These are phyloP conservation scores for Ustilago cynodontis DNA, from an alignment of 1,284 basidiomycete genomes.

Conservation along the genomic window DNA sequence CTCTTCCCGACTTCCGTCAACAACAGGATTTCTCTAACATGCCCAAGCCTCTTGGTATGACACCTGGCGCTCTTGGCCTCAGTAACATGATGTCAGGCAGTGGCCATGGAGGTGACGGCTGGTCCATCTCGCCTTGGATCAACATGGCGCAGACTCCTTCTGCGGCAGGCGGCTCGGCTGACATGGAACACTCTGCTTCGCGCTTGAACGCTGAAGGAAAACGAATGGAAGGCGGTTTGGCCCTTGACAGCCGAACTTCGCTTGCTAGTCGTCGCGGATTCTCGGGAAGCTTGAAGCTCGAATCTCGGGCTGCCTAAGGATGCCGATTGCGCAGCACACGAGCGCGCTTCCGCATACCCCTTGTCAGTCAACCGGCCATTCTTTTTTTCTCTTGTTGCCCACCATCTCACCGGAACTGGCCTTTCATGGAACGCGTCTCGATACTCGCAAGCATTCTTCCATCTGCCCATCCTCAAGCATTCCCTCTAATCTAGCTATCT, in stretches of 20 bases:
- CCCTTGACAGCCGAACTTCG: conserved; percentile 26
- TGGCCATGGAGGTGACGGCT: conserved; percentile 35
- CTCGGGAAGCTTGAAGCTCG: conserved; percentile 42
- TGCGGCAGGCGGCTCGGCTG: conserved; percentile 10
- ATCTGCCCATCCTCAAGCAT: conserved; percentile 10
- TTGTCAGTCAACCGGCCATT: neutral
- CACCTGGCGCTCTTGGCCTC: conserved; percentile 39
- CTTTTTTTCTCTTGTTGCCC: neutral
- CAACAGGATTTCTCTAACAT: conserved; percentile 24
- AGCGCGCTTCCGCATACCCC: neutral
- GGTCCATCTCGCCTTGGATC: conserved; percentile 57
- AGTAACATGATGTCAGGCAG: conserved; percentile 19
- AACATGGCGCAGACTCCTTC: conserved; percentile 33
- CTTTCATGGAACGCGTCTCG: conserved; percentile 18
- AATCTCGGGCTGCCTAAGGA: conserved; percentile 15
- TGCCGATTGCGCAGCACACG: conserved; percentile 1
- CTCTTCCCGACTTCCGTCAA: conserved; percentile 31
- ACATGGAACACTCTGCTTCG: conserved; percentile 9
- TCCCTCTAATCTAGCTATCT: neutral
- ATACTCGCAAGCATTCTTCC: conserved; percentile 22
- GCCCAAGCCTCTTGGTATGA: conserved; percentile 35
- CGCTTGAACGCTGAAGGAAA: conserved; percentile 14
- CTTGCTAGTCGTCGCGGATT: conserved; percentile 48
- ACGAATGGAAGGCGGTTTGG: conserved; percentile 16
- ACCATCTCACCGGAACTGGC: conserved; percentile 1